Evolutionary conservation across 2,329 filamentous ascomycete genomes (phyloP).

Genomic region (Raffaelea ambrosiae): DNA sequence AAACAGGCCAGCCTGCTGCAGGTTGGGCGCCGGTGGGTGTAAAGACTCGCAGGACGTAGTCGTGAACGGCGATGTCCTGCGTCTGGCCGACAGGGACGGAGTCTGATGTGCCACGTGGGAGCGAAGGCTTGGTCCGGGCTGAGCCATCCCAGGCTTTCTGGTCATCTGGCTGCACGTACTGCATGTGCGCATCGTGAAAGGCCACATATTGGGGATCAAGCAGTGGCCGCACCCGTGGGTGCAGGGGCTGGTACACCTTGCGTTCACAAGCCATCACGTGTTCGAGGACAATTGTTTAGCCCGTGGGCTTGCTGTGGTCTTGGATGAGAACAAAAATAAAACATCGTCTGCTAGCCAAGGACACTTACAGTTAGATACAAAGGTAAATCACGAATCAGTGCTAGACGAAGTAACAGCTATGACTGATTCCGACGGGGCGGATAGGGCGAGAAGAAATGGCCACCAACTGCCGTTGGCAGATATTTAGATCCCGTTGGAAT

Average conservation of each 20-base stretch:
- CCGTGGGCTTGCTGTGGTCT: too few species aligned
- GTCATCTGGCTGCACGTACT: constrained; percentile 26
- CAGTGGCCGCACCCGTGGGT: constrained; percentile 19
- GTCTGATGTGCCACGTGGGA: constrained; percentile 12
- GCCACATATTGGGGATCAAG: constrained; percentile 29
- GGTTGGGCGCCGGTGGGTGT: constrained; percentile 17
- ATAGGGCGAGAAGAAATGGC: too few species aligned
- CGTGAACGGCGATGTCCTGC: constrained; percentile 18
- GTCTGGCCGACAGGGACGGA: constrained; percentile 20
- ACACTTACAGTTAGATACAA: too few species aligned
- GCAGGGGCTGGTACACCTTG: constrained; percentile 21
- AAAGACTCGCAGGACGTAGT: constrained; percentile 26
- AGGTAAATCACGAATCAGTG: too few species aligned
- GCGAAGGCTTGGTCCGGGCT: constrained; percentile 18
- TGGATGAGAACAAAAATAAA: too few species aligned
- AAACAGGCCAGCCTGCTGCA: constrained; percentile 22
- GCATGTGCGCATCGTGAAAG: constrained; percentile 27
- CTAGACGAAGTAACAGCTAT: too few species aligned
- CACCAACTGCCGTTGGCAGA: too few species aligned
- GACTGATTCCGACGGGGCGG: too few species aligned
- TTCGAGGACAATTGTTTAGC: too few species aligned
- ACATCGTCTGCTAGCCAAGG: too few species aligned
- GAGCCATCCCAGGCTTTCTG: constrained; percentile 23
- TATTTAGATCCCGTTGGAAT: too few species aligned
- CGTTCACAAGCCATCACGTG: too few species aligned